phyloP scores from a whole-genome alignment of 2,329 filamentous ascomycete species.

The Metarhizium sp. region DNA sequence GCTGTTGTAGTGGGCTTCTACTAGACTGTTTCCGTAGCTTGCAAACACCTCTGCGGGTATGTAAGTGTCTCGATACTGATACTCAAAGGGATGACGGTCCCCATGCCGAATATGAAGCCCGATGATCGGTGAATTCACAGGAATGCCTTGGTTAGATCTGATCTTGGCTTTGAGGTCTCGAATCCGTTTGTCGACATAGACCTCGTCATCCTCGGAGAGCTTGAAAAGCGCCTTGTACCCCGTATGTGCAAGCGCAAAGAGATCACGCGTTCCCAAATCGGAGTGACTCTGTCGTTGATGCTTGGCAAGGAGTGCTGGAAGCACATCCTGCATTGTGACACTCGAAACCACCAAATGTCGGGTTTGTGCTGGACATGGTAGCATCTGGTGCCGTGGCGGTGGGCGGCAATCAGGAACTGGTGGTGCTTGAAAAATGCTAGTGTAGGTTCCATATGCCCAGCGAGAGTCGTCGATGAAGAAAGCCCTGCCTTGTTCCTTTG shows the following conservation, averaged over 20 bases:
- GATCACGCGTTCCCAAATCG: constrained; percentile 30
- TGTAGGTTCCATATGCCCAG: constrained; percentile 74
- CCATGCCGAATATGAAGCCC: constrained; percentile 75
- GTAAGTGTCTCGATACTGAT: constrained; percentile 68
- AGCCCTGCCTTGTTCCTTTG: constrained; percentile 59
- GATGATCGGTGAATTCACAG: constrained; percentile 36
- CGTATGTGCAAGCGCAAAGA: constrained; percentile 57
- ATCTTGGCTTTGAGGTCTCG: constrained; percentile 42
- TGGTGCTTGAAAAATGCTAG: constrained; percentile 60
- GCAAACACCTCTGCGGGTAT: constrained; percentile 64
- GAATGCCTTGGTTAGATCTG: constrained; percentile 26
- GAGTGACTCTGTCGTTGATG: constrained; percentile 17
- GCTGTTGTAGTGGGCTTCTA: constrained; percentile 38
- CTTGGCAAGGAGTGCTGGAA: constrained; percentile 43
- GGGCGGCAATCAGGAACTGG: constrained; percentile 57
- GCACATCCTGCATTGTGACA: constrained; percentile 54
- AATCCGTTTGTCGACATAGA: constrained; percentile 53
- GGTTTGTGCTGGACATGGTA: constrained; percentile 71
- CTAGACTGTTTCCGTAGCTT: constrained; percentile 45
- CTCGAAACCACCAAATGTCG: constrained; percentile 66
- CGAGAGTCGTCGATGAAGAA: constrained; percentile 82
- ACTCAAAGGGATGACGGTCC: constrained; percentile 68
- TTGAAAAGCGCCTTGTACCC: constrained; percentile 69
- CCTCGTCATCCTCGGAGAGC: constrained; percentile 55
- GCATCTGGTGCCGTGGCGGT: constrained; percentile 64